Conservation (phyloP, 2,329 filamentous ascomycete species). For the Epichloe brachyelytri region DNA sequence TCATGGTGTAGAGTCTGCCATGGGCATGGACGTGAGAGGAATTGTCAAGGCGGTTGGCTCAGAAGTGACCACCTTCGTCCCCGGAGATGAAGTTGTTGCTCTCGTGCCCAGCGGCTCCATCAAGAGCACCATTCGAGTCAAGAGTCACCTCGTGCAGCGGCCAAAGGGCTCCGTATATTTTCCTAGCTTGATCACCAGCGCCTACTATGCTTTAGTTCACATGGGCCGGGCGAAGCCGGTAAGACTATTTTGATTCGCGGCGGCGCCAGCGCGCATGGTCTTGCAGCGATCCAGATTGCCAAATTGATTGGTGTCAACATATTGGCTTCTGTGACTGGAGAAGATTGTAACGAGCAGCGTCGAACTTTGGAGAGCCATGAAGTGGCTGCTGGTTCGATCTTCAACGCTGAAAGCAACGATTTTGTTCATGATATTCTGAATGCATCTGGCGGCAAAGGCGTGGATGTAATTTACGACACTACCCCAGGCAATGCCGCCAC, state of each 20-base stretch:
- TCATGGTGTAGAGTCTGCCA: conserved; percentile 13
- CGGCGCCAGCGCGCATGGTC: conserved; percentile 29
- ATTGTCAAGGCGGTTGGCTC: conserved; percentile 21
- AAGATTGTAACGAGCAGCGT: conserved; percentile 21
- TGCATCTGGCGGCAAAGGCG: conserved; percentile 19
- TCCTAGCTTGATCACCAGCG: conserved; percentile 27
- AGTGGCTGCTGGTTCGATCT: conserved; percentile 23
- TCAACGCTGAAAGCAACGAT: conserved; percentile 22
- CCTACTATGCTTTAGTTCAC: conserved; percentile 27
- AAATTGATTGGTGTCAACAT: conserved; percentile 24
- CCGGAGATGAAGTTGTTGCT: conserved; percentile 30
- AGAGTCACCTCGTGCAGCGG: conserved; percentile 24
- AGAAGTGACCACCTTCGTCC: conserved; percentile 16
- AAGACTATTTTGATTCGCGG: conserved; percentile 30
- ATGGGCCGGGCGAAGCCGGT: conserved; percentile 15
- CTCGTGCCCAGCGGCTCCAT: conserved; percentile 23
- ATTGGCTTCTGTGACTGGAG: conserved; percentile 26
- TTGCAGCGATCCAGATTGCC: conserved; percentile 30
- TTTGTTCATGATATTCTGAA: conserved; percentile 21
- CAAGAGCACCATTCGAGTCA: conserved; percentile 19
- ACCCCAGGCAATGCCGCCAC: conserved; percentile 22
- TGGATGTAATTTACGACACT: conserved; percentile 35
- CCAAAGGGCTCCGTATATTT: conserved; percentile 14
- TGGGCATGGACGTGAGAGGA: conserved; percentile 31
- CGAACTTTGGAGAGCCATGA: conserved; percentile 21